Percentiles rank a stretch among this genome's conserved stretches.
Evolutionary conservation across 2,329 filamentous ascomycete genomes (phyloP).

Genomic region (Sporothrix sp.): DNA sequence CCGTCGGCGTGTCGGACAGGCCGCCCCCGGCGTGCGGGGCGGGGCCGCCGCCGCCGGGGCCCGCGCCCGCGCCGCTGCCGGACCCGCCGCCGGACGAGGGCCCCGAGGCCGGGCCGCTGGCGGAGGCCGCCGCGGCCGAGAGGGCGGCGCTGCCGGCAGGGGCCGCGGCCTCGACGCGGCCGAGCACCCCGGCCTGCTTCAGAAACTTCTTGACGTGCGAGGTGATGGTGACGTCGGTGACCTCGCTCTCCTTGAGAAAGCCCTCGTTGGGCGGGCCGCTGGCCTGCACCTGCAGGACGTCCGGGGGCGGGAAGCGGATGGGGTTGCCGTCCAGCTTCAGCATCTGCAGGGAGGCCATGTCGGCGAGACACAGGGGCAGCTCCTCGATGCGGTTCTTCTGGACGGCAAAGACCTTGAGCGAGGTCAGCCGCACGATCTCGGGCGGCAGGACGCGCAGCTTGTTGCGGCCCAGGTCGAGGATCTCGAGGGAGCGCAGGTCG

Average conservation of each 20-base stretch:
- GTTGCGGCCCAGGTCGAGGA: conserved; percentile 85
- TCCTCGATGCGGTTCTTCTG: conserved; percentile 80
- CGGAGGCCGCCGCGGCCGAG: not conserved
- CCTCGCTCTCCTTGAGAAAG: conserved; percentile 51
- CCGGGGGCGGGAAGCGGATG: conserved; percentile 66
- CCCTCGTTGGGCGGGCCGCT: conserved; percentile 47
- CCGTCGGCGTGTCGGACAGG: conserved; percentile 41
- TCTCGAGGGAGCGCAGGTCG: conserved; percentile 76
- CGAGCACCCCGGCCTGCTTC: conserved; percentile 39
- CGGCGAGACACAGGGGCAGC: conserved; percentile 71
- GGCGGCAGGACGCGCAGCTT: conserved; percentile 68
- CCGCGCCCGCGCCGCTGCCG: not conserved
- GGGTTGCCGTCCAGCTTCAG: conserved; percentile 86
- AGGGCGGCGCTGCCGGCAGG: not conserved
- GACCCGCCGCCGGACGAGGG: conserved; percentile 8
- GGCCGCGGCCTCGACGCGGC: conserved; percentile 35
- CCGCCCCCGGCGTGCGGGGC: not conserved
- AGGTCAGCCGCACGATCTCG: conserved; percentile 70
- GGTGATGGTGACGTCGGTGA: conserved; percentile 50
- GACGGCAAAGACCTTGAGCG: conserved; percentile 79
- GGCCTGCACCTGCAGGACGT: conserved; percentile 52
- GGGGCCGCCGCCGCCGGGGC: no score
- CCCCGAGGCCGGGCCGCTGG: conserved; percentile 1
- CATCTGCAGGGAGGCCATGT: conserved; percentile 82
- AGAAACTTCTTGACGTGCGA: conserved; percentile 53